phyloP scores from a whole-genome alignment of 208 protist species.

The Trypanosoma rangeli region DNA sequence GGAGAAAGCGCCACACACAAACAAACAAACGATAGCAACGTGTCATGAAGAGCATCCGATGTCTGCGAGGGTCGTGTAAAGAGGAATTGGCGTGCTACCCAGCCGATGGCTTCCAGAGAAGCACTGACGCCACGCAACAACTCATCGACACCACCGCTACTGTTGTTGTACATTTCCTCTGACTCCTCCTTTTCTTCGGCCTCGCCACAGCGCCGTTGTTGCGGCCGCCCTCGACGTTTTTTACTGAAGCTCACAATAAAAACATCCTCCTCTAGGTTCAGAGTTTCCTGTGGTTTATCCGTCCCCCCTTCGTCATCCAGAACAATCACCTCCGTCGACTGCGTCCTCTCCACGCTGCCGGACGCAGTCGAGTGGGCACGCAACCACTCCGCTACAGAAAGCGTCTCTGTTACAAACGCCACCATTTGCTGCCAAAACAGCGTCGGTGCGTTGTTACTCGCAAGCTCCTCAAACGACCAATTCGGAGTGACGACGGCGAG shows the following conservation, averaged over 20 bases:
- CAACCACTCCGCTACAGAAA: constrained; percentile 3
- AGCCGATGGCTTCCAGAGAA: neutral
- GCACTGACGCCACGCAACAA: constrained; percentile 9
- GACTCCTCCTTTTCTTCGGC: neutral
- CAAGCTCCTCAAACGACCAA: neutral
- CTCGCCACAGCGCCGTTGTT: neutral
- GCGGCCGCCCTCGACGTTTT: neutral
- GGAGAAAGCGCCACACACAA: constrained; percentile 11
- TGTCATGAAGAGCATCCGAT: constrained; percentile 4
- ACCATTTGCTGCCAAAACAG: constrained; percentile 24
- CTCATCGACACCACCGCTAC: neutral
- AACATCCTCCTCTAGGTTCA: constrained; percentile 2
- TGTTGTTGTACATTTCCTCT: neutral
- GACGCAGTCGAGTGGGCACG: neutral
- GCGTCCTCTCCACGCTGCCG: neutral
- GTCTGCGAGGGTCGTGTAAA: neutral
- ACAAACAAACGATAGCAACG: constrained; percentile 20
- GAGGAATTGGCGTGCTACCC: constrained; percentile 10
- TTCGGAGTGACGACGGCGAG: neutral
- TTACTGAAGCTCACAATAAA: neutral
- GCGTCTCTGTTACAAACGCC: constrained; percentile 5
- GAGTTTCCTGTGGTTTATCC: neutral
- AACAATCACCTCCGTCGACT: neutral
- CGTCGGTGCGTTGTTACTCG: neutral
- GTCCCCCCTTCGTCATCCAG: neutral